phyloP scores from a whole-genome alignment of 306 rosid genomes.

The Betula pendula region DNA sequence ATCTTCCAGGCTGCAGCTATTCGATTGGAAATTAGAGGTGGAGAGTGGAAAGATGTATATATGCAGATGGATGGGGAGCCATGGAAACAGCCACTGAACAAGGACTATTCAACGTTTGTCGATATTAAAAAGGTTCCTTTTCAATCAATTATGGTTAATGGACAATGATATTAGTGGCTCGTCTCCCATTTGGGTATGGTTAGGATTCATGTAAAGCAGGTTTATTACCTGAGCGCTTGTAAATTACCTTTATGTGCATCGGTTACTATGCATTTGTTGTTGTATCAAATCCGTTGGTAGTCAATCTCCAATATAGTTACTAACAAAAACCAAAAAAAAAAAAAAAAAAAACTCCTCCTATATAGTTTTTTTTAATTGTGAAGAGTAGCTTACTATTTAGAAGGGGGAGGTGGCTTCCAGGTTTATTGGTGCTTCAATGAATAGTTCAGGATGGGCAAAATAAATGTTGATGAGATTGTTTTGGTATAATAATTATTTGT shows the following conservation, averaged over 20 bases:
- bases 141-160: constrained; percentile 70
- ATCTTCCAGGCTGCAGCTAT: constrained; percentile 82
- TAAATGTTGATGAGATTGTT: background rate
- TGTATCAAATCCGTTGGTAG: background rate
- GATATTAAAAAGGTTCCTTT: constrained; percentile 88
- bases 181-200: constrained; percentile 11
- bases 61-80: constrained; percentile 99
- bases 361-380: no score
- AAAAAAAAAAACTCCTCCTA: no score
- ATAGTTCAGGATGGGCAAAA: background rate
- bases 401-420: background rate
- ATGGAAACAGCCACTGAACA: constrained; percentile 84
- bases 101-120: constrained; percentile 69
- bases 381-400: background rate
- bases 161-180: constrained; percentile 42
- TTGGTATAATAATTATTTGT: background rate
- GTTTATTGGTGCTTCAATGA: background rate
- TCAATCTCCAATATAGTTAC: background rate
- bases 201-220: constrained; percentile 25
- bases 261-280: background rate
- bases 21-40: constrained; percentile 89
- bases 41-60: constrained; percentile 75
- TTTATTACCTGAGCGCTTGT: constrained; percentile 11
- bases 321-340: no score
- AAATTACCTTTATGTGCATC: constrained; percentile 25